A percentile compares a stretch with the other conserved stretches of the same genome.
Evolutionary conservation across 192 early-diverging fungal genomes (phyloP).

Genomic region (Rhizophagus clarus): DNA sequence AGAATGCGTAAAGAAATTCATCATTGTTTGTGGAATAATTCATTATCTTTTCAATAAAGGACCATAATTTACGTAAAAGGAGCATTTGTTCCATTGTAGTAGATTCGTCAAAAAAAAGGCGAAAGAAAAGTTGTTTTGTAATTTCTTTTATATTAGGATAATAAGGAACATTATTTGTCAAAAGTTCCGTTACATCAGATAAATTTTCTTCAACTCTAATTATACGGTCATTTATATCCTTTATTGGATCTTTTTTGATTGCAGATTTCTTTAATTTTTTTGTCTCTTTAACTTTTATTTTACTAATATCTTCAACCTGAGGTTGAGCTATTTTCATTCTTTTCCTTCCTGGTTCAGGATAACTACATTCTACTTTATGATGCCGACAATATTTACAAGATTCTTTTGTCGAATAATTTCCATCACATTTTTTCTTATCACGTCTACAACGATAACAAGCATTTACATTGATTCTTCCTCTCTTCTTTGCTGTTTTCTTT

Average conservation of each 20-base stretch:
- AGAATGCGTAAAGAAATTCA: not conserved
- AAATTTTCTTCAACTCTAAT: slow-evolving; percentile 1
- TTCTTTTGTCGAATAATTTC: not conserved
- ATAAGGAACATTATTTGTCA: not conserved
- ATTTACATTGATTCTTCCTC: not conserved
- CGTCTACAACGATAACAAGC: not conserved
- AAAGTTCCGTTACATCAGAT: not conserved
- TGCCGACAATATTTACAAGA: not conserved
- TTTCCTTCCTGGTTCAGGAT: not conserved
- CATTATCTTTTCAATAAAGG: not conserved
- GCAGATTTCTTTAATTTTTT: not conserved
- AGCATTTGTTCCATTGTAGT: not conserved
- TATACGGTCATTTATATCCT: not conserved
- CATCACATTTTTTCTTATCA: not conserved
- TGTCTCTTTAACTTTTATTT: not conserved
- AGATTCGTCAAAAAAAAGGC: not conserved
- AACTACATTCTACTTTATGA: not conserved
- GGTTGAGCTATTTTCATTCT: not conserved
- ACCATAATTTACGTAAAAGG: not conserved
- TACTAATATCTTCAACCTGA: not conserved
- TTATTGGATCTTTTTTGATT: not conserved
- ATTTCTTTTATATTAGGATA: not conserved
- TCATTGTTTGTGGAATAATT: not conserved
- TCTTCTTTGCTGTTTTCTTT: not conserved
- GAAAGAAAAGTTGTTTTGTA: not conserved